phyloP scores from a whole-genome alignment of 208 protist genomes.

The Trichomonas tenax region DNA sequence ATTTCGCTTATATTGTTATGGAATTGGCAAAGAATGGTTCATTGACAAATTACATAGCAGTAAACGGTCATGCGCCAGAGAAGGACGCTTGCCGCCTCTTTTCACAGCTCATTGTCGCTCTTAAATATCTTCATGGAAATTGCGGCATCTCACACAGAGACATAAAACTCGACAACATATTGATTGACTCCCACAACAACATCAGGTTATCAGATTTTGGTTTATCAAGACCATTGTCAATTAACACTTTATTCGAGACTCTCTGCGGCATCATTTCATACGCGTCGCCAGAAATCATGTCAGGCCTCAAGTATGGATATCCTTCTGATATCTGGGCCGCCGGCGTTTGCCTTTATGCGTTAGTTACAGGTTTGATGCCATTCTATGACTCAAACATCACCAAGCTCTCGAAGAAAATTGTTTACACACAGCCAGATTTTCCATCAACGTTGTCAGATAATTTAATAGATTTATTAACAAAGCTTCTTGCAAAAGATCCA shows the following conservation, averaged over 20 bases:
- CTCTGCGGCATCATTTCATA: neutral
- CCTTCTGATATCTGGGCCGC: constrained; percentile 8
- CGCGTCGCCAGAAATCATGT: constrained; percentile 11
- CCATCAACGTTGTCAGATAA: neutral
- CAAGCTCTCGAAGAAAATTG: neutral
- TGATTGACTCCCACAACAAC: neutral
- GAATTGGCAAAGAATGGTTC: neutral
- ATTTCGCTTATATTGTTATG: neutral
- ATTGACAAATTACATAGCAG: neutral
- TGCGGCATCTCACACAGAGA: neutral
- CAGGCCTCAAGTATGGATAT: neutral
- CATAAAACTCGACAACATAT: neutral
- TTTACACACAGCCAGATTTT: neutral
- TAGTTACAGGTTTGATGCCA: neutral
- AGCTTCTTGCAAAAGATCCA: neutral
- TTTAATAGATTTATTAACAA: neutral
- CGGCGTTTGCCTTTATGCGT: neutral
- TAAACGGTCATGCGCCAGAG: neutral
- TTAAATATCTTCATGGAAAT: neutral
- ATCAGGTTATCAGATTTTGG: neutral
- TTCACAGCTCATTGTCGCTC: neutral
- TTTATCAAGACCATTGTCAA: neutral
- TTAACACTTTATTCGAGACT: constrained; percentile 22
- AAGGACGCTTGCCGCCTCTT: neutral
- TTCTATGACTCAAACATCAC: neutral